A percentile compares a stretch with the other conserved stretches of the same genome.
These are phyloP conservation scores for Omphalotus olearius DNA, from an alignment of 1,284 basidiomycete genomes.

Conservation along the genomic window DNA sequence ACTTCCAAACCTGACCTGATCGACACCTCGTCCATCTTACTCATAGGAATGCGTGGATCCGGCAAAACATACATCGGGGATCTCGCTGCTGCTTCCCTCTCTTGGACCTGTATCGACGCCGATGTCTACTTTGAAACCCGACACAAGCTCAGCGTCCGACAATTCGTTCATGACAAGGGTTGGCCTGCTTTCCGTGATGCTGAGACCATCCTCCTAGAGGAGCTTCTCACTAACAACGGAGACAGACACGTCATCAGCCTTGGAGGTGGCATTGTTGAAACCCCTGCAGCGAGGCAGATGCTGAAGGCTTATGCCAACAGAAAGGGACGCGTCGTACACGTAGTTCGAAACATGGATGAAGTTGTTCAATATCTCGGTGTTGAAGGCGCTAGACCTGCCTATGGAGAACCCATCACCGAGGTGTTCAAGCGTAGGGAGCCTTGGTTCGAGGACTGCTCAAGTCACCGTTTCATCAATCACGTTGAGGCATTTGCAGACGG, in stretches of 20 bases:
- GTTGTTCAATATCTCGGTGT: conserved; percentile 67
- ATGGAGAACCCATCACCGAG: conserved; percentile 79
- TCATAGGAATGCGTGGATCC: conserved; percentile 96
- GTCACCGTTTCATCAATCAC: conserved; percentile 83
- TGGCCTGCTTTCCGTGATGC: conserved; percentile 76
- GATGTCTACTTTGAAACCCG: conserved; percentile 77
- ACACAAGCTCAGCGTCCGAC: conserved; percentile 60
- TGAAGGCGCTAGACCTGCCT: conserved; percentile 79
- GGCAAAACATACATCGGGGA: conserved; percentile 92
- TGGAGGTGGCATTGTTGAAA: conserved; percentile 96
- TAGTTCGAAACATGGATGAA: conserved; percentile 40
- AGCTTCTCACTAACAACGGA: conserved; percentile 54
- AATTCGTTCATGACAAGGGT: conserved; percentile 75
- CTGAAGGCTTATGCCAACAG: conserved; percentile 65
- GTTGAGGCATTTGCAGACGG: conserved; percentile 36
- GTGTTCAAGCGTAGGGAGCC: conserved; percentile 84
- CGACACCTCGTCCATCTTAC: conserved; percentile 64
- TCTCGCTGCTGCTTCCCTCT: conserved; percentile 71
- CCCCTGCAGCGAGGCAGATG: conserved; percentile 65
- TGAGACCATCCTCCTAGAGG: conserved; percentile 55
- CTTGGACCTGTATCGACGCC: conserved; percentile 84
- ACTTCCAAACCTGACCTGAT: not conserved
- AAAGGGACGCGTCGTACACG: conserved; percentile 42
- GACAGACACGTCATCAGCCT: conserved; percentile 80
- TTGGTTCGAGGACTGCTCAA: conserved; percentile 87